Base-by-base conservation (phyloP, 2,329 filamentous ascomycete genomes). In the Aspergillus tamarii region DNA sequence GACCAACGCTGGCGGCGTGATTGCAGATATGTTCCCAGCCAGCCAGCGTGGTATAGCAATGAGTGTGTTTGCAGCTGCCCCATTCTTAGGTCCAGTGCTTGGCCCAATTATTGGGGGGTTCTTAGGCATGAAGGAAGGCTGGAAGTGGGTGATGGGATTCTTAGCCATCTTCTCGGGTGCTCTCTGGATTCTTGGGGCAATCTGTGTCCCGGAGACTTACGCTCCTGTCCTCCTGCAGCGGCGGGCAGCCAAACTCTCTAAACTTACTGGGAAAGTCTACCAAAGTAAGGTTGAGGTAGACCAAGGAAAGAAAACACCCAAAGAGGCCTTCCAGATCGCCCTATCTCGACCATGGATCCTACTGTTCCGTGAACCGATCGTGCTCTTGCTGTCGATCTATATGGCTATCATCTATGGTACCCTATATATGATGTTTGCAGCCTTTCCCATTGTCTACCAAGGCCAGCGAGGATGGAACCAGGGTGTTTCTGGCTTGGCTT, bases 51-150 rank as follows among this genome's bases (percentile, higher is more conserved):
- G 85, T 59, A 65, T 81, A 48, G 88, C 88, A 0, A 84, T 87
- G 67, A 83, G 85, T n/a, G 72, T 90, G 21, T 91, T 90, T 70
- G 85, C 88, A 9, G 83, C 86, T 14, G 87, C 87, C 4, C 88
- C 88, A 1, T 90, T 89, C 72, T 80, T 90, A 62, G 88, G 88
- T 1, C 87, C 89, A 0, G 84, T 74, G 63, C 85, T 77, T 73
- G 87, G 89, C 0, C 89, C 89, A 3, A 86, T 91, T 52, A 83
- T 85, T 10, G 87, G 87, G 61, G 88, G 88, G 6, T 91, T 91
- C 72, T 78, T 90, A 1, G 85, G 86, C 8, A 81, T 87, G 70
- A 80, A 82, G 4, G 83, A 83, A 32, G 88, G 87, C 12, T 90
- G 89, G 89, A 79, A 87, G 67, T 91, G 89, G 89, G 84, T 91